Evolutionary conservation across 352 stramenopile species (phyloP).

Genomic region (Phytopythium aichiense): DNA sequence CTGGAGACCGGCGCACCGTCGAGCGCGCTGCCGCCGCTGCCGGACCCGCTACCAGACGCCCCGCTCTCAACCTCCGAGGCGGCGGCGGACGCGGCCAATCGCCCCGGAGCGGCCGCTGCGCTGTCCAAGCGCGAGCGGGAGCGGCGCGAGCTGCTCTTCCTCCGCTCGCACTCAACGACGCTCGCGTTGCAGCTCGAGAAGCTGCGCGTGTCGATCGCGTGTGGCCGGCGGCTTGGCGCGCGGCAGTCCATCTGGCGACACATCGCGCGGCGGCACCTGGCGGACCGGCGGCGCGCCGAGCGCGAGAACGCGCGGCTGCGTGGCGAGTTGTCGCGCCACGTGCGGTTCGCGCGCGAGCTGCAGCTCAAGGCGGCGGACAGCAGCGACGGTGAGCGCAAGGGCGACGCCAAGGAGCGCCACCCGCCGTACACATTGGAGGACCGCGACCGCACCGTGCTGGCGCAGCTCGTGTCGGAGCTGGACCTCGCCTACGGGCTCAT

Average conservation of each 20-base stretch:
- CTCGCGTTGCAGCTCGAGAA: constrained; percentile 16
- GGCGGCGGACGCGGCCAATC: not conserved
- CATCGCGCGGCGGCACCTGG: constrained; percentile 19
- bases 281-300: constrained; percentile 15
- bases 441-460: constrained; percentile 16
- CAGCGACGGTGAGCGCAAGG: not conserved
- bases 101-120: not conserved
- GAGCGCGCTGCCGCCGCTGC: not conserved
- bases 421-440: constrained; percentile 15
- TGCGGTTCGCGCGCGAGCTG: constrained; percentile 3
- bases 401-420: not conserved
- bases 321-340: constrained; percentile 12
- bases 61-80: too few relatives aligned
- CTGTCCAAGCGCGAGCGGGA: constrained; percentile 20
- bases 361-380: not conserved
- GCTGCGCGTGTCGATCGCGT: constrained; percentile 1
- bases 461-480: constrained; percentile 23
- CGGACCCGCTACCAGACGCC: not conserved
- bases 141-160: constrained; percentile 23
- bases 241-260: constrained; percentile 19
- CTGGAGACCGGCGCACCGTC: not conserved
- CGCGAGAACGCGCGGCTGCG: constrained; percentile 19
- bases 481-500: constrained; percentile 17
- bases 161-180: constrained; percentile 18
- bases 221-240: not conserved